Base-by-base conservation (phyloP, 2,329 filamentous ascomycete genomes). In the Penicillium sp. region DNA sequence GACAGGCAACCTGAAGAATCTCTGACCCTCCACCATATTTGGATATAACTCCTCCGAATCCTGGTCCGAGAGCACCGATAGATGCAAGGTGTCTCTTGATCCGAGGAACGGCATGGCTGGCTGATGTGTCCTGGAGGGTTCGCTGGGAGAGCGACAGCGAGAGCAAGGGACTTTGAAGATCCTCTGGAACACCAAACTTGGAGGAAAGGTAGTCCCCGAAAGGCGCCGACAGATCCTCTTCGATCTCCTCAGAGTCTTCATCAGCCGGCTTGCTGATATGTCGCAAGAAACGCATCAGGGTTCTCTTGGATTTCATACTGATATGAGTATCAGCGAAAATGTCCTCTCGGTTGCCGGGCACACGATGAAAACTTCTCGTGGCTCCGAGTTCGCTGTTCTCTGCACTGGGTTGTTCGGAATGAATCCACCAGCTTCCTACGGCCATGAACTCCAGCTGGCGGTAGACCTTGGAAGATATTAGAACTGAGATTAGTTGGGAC, bases 1-100 rank as follows among this genome's bases (percentile, higher is more conserved):
- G 89, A 72, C 95, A 98, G 5, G 88, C 90, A 24, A 96, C 92
- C 78, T 99, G 93, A 29, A 90, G 86, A 58, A 98, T 86, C 75
- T 99, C 93, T 31, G 91, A 89, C 47, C 90, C 81, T 27, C 93
- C 92, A 47, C 93, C 93, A 88, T 92, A 99, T 80, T 96, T 97
- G 22, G 93, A 89, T 63, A 96, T 85, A 13, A 99, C 86, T 47
- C 91, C 90, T 51, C 90, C 90, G 71, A 98, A 98, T 10, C 93
- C 92, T 48, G 90, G 84, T 0, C 93, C 93, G 66, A 97, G 93
- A 5, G 90, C 79, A 8, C 93, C 93, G 75, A 96, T 93, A 0
- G 93, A 97, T 14, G 85, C 84, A 50, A 98, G 78, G 74, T 99
- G 93, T 45, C 88, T 86, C 63, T 89, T 83, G 55, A 98, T 90